Percentiles rank a stretch among this genome's conserved stretches.
Evolutionary conservation across 2,329 filamentous ascomycete genomes (phyloP).

Genomic region (Penicillium sp.): DNA sequence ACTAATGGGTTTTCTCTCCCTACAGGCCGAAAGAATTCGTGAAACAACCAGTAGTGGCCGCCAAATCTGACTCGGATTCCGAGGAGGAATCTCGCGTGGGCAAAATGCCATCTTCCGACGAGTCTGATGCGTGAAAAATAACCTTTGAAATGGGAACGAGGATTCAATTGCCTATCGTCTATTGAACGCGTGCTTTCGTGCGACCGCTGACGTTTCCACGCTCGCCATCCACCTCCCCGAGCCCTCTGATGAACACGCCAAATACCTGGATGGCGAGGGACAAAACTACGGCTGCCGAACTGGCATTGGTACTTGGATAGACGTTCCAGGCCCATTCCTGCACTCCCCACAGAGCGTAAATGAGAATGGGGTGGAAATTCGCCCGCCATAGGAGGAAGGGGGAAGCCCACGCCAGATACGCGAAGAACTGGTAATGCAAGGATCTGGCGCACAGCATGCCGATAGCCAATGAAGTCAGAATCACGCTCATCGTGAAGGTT

Average conservation of each 20-base stretch:
- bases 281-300: conserved; percentile 70
- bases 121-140: conserved; percentile 67
- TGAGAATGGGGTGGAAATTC: conserved; percentile 67
- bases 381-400: conserved; percentile 85
- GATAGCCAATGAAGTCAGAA: conserved; percentile 76
- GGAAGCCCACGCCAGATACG: conserved; percentile 86
- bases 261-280: conserved; percentile 70
- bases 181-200: conserved; percentile 30
- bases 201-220: conserved; percentile 18
- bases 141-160: neutral
- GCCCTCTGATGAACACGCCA: conserved; percentile 59
- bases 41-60: conserved; percentile 68
- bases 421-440: conserved; percentile 94
- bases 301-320: conserved; percentile 75
- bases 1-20: conserved; percentile 17
- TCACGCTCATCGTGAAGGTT: conserved; percentile 73
- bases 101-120: conserved; percentile 81
- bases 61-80: conserved; percentile 71
- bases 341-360: conserved; percentile 71
- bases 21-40: conserved; percentile 78
- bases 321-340: conserved; percentile 96
- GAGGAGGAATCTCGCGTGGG: conserved; percentile 80
- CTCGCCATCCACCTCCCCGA: conserved; percentile 25
- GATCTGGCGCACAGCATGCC: conserved; percentile 85
- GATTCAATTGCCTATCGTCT: conserved; percentile 9